A percentile compares a stretch with the other conserved stretches of the same genome.
Conservation (phyloP, 768 basidiomycete genomes). For the Thelephora ganbajun region DNA sequence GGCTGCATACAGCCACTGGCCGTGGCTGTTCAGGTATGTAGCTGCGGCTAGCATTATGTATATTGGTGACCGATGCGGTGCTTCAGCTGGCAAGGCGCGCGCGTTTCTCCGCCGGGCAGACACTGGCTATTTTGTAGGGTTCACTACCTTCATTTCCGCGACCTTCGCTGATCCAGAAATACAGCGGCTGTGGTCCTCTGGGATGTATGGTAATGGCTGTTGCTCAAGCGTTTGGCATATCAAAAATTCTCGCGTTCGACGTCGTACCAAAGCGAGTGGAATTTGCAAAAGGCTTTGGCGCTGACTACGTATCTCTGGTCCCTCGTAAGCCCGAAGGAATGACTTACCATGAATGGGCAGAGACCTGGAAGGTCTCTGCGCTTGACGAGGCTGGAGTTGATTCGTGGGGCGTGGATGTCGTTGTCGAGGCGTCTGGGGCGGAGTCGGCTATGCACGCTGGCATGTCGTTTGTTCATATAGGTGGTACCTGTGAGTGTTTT, state of each 20-base stretch:
- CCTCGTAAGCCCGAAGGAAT: conserved; percentile 2
- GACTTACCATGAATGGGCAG: conserved; percentile 7
- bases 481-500: conserved; percentile 9
- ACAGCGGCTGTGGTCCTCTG: conserved; percentile 11
- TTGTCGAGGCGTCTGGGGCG: conserved; percentile 10
- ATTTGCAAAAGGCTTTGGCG: conserved; percentile 8
- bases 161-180: neutral
- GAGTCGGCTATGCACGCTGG: conserved; percentile 11
- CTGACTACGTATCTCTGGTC: conserved; percentile 8
- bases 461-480: conserved; percentile 8
- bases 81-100: conserved; percentile 9
- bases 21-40: conserved; percentile 6
- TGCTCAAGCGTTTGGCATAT: conserved; percentile 9
- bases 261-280: conserved; percentile 8
- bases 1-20: conserved; percentile 12
- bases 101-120: conserved; percentile 8
- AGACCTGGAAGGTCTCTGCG: conserved; percentile 3
- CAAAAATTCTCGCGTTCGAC: conserved; percentile 11
- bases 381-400: conserved; percentile 7
- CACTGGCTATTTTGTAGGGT: conserved; percentile 10
- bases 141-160: neutral
- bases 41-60: no score
- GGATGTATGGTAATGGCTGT: conserved; percentile 10
- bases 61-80: neutral
- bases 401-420: conserved; percentile 10